Conservation (phyloP, 2,329 filamentous ascomycete species). For the Cladosporium sp. region DNA sequence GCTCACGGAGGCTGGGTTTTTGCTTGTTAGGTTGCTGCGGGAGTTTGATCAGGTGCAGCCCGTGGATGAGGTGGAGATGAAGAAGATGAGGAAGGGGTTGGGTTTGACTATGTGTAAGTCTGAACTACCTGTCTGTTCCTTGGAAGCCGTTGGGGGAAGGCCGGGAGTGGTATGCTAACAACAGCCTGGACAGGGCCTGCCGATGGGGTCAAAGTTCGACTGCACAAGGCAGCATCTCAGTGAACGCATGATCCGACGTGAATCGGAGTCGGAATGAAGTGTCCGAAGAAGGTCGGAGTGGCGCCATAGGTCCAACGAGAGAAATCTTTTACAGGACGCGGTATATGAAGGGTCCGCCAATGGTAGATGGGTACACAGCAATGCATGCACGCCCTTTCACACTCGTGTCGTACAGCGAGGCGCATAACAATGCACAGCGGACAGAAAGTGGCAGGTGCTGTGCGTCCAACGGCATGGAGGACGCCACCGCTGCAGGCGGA, state of each 20-base stretch:
- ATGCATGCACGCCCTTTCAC: too few species aligned
- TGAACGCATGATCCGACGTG: not conserved
- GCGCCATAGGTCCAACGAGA: too few species aligned
- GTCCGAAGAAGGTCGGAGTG: too few species aligned
- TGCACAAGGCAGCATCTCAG: not conserved
- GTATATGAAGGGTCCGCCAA: too few species aligned
- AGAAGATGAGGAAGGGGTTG: conserved; percentile 17
- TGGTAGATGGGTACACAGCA: too few species aligned
- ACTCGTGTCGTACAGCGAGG: not conserved
- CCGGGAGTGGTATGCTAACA: not conserved
- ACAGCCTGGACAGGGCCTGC: not conserved
- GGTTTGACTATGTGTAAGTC: conserved; percentile 20
- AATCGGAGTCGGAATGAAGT: too few species aligned
- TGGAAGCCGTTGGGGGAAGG: not conserved
- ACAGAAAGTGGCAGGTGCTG: conserved; percentile 5
- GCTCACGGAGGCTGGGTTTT: conserved; percentile 40
- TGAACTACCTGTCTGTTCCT: not conserved
- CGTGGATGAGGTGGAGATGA: conserved; percentile 13
- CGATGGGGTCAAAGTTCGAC: conserved; percentile 7
- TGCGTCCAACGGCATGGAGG: not conserved
- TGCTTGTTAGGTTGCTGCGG: conserved; percentile 38
- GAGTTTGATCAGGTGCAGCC: conserved; percentile 29
- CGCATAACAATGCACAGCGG: conserved; percentile 1
- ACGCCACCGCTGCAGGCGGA: not conserved
- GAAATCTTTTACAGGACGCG: too few species aligned